Evolutionary conservation across 169 alveolate genomes (phyloP).

Genomic region (Plasmodium gaboni): DNA sequence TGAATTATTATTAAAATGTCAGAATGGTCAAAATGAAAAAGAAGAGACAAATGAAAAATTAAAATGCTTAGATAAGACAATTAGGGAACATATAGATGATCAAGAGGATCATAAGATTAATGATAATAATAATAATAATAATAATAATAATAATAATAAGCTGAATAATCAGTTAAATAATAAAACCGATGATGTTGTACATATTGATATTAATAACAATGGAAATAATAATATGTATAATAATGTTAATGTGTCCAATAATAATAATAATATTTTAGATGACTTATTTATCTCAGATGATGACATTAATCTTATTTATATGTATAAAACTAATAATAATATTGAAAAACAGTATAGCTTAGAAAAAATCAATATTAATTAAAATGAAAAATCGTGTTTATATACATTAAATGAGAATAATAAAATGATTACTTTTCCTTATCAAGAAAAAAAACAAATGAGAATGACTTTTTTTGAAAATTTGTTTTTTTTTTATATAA

Average conservation of each 20-base stretch:
- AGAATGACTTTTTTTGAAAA: no score
- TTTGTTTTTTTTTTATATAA: no score
- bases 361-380: slow-evolving; percentile 20
- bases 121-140: neutral
- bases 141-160: neutral
- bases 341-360: slow-evolving; percentile 41
- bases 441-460: neutral
- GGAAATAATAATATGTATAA: neutral
- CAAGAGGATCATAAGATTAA: neutral
- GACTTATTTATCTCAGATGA: slow-evolving; percentile 63
- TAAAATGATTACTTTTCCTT: neutral
- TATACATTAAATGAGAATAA: slow-evolving; percentile 1
- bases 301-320: slow-evolving; percentile 69
- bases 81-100: no score
- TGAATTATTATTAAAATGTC: neutral
- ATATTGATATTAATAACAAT: slow-evolving; percentile 1
- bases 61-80: no score
- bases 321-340: slow-evolving; percentile 31
- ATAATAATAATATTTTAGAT: slow-evolving; percentile 12
- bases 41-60: no score
- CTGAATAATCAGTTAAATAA: neutral
- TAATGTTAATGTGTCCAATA: neutral
- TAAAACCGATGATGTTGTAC: neutral
- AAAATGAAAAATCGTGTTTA: slow-evolving; percentile 8
- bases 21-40: neutral